Base-by-base conservation (phyloP, 306 rosid genomes). In the Lithocarpus polystachyus region DNA sequence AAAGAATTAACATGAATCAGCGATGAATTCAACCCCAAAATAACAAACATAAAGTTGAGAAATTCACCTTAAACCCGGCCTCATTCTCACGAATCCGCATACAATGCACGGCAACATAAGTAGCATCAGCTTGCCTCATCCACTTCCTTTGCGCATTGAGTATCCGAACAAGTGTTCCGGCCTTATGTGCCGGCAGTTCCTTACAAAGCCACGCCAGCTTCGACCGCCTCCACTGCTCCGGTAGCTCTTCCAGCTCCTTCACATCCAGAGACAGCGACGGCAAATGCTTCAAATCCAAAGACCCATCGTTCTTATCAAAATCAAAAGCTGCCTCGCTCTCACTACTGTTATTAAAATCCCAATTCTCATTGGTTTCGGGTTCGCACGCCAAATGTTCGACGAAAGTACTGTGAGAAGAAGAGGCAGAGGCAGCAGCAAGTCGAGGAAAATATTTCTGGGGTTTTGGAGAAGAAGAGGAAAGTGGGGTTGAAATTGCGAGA, bases 41-140 rank as follows among this genome's bases (percentile, higher is more conserved):
- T 40, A 29, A 22, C 11, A 72, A 20, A 20, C 13, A 54, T 5
- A 26, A n/a, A 35, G 33, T 14, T 19, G 35, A 7, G 3, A 69
- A 23, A 68, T 76, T 81, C 52, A 94, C 99, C 88, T 82, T 72
- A 62, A 92, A 94, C 0, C 87, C 93, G 4, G 94, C 71, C 54
- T 92, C 95, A 28, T 94, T 92, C 81, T 94, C 97, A 1, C 97
- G 95, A 85, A 94, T 86, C 54, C 97, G 88, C 90, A 91, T 76
- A 85, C 96, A 94, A 73, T 94, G 99, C 77, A 91, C 90, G 1
- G 84, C 82, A 11, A 92, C 77, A 83, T 94, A 94, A 18, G 97
- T 87, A 4, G 88, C 87, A 2, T 86, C 92, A 5, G 86, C 90
- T 45, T 92, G 97, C 79, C 80, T 87, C 85, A 92, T 37, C 99